phyloP scores from a whole-genome alignment of 148 eudicot species.

The Rhododendron henanense region DNA sequence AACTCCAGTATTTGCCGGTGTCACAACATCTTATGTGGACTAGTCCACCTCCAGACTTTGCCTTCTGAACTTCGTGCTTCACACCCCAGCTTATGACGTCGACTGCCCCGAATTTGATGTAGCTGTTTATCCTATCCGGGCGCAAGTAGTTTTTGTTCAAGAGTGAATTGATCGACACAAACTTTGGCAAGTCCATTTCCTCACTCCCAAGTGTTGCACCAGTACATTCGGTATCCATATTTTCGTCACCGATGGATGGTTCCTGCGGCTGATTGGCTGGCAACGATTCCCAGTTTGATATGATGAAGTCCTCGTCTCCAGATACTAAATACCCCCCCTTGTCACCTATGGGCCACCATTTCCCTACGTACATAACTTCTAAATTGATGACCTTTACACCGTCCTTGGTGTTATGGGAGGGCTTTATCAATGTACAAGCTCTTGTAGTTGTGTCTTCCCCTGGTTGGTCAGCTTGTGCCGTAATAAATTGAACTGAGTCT shows the following conservation, averaged over 20 bases:
- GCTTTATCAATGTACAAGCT: neutral
- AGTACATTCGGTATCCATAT: neutral
- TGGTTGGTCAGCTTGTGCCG: neutral
- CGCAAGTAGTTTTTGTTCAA: neutral
- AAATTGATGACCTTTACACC: neutral
- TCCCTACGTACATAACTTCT: neutral
- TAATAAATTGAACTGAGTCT: neutral
- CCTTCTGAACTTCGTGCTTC: neutral
- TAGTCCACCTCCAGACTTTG: neutral
- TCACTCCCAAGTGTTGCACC: neutral
- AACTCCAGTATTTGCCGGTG: neutral
- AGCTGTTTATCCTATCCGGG: neutral
- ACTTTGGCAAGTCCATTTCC: neutral
- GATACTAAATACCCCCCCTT: neutral
- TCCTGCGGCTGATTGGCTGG: neutral
- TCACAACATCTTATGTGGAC: neutral
- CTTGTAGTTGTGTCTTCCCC: neutral
- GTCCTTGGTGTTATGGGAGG: neutral
- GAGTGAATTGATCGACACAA: neutral
- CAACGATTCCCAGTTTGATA: neutral
- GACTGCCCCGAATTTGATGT: neutral
- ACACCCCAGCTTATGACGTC: neutral
- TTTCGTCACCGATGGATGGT: too few species aligned
- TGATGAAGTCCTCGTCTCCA: neutral
- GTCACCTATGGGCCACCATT: neutral